Base-by-base conservation (phyloP, 495 filamentous ascomycete genomes). In the Aspergillus affinis region DNA sequence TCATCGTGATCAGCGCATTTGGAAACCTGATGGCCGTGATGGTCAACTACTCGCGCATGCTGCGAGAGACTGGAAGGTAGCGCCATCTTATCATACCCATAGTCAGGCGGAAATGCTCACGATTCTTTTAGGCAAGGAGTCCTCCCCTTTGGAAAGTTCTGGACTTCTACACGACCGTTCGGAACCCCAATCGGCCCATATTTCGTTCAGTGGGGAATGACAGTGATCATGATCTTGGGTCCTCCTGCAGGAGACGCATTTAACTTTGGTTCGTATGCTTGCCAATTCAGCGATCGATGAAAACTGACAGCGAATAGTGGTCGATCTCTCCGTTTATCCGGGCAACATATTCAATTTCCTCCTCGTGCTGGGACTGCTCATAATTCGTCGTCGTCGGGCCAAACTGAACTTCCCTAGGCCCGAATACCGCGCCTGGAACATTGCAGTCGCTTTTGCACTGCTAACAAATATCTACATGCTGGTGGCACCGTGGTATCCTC, bases 161-260 rank as follows among this genome's bases (percentile, higher is more conserved):
- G 84, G 84, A 86, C 84, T 0, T 86, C 82, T 0, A 87, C 84
- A 0, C 75, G 75, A 9, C 87, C 87, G 0, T 88, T 88, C 58
- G 83, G 83, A 30, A 88, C 84, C 3, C 85, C 86, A 0, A 59
- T 87, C 0, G 85, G 80, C 0, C 84, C 86, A 0, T 87, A 87
- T 65, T 46, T 81, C 8, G 47, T 88, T 3, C 82, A 86, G 62
- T 90, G 82, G 80, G 54, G 63, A 1, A 61, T 87, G 48, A 90
- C 85, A 0, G 51, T 86, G 7, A 48, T 90, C 36, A 86, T 88
- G 83, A 88, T 88, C 20, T 63, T 88, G 0, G 86, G 84, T 1
- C 86, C 85, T 3, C 87, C 86, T 0, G 84, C 85, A 4, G 87
- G 87, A 7, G 86, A 89, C 69, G 86, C 85, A 13, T 90, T 88